Evolutionary conservation across 805 yeast species (phyloP).

Genomic region (Saturnispora bothae): DNA sequence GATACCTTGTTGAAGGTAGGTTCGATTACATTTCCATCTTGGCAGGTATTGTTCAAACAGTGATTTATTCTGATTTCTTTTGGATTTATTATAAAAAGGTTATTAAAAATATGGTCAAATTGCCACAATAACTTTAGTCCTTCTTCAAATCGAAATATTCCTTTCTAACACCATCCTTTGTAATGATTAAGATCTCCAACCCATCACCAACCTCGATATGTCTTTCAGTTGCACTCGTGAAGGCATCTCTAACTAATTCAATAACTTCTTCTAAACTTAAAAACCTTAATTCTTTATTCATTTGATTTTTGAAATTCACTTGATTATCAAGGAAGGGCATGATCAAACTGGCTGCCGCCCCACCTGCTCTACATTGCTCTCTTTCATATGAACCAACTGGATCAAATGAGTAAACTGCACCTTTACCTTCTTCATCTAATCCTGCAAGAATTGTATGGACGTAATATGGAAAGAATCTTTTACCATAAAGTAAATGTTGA

Average conservation of each 20-base stretch:
- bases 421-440: constrained; percentile 81
- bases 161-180: constrained; percentile 83
- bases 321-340: constrained; percentile 98
- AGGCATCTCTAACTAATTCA: constrained; percentile 84
- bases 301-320: constrained; percentile 91
- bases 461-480: constrained; percentile 93
- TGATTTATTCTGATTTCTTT: constrained; percentile 89
- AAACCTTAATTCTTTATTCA: constrained; percentile 50
- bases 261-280: constrained; percentile 77
- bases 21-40: constrained; percentile 61
- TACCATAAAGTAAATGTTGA: constrained; percentile 83
- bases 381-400: constrained; percentile 98
- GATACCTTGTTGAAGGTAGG: constrained; percentile 54
- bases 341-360: constrained; percentile 90
- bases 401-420: constrained; percentile 92
- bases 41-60: constrained; percentile 81
- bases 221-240: constrained; percentile 93
- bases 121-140: constrained; percentile 48
- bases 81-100: constrained; percentile 80
- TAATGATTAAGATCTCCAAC: constrained; percentile 78
- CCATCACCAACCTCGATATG: constrained; percentile 98
- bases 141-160: constrained; percentile 81
- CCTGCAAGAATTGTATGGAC: constrained; percentile 95
- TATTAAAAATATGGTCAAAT: constrained; percentile 65
- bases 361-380: constrained; percentile 96